Evolutionary conservation across 179 eudicot species (phyloP), one percentile per base, ranked within the genome.

Genomic region (Drosera spatulata): DNA sequence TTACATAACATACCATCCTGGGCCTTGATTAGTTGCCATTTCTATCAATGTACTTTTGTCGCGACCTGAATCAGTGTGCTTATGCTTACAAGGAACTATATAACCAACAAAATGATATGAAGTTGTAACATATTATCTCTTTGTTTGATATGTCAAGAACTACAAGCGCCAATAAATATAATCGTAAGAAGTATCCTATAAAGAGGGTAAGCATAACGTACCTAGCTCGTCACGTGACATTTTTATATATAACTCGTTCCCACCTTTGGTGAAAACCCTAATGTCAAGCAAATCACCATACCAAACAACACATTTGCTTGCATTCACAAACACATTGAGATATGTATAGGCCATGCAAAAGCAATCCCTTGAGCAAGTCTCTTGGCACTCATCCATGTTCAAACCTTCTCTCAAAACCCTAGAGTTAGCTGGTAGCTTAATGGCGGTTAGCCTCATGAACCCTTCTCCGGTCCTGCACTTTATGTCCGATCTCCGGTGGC

Each of bases 221-320:
- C 6, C 48, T 12, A 33, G 13, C 39, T 51, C 43, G 5, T 15
- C 39, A 12, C 50, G 56, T 14, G 58, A 38, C 58, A 37, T 37
- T 22, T 54, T 15, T 3, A 45, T 15, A 60, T 60, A 47, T 10
- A 60, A 43, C 33, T 13, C 45, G 10, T 60, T 5, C 4, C 55
- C 61, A 33, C 42, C 49, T 0, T 6, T 0, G 3, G 15, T 6
- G 10, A 39, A n/a, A 47, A 22, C 12, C 39, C 55, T 49, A 44
- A 60, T 38, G 10, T 49, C 70, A 22, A 59, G 4, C 10, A 70
- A 46, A 44, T 60, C 61, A 2, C 54, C 69, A 49, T 37, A 60
- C 74, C 66, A 70, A 22, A 55, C 7, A 50, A 70, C 2, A 47
- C 74, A 70, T 3, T 14, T 3, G 13, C 48, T 53, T 7, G 43